Evolutionary conservation across 1,284 basidiomycete genomes (phyloP).

Genomic region (Tremellales sp.): DNA sequence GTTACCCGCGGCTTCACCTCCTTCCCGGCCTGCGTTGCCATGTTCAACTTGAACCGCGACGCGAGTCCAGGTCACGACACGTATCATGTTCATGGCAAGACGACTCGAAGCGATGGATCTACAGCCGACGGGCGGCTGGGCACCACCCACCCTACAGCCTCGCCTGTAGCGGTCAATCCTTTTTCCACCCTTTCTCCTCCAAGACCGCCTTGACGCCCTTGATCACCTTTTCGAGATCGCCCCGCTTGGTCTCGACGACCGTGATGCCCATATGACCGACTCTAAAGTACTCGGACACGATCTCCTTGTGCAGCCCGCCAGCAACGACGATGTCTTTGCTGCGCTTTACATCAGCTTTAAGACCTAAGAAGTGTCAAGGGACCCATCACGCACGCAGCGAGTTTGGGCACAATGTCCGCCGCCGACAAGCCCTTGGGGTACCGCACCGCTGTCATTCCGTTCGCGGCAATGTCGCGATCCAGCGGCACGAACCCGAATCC

Average conservation of each 20-base stretch:
- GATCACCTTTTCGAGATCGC: slow-evolving; percentile 74
- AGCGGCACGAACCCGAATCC: slow-evolving; percentile 70
- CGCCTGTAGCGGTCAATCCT: slow-evolving; percentile 7
- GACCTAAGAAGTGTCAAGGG: neutral
- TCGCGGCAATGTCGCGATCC: slow-evolving; percentile 65
- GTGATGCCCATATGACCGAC: slow-evolving; percentile 83
- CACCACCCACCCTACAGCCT: neutral
- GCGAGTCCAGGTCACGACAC: no score
- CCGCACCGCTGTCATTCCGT: slow-evolving; percentile 84
- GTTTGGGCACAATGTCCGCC: slow-evolving; percentile 65
- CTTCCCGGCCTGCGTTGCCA: no score
- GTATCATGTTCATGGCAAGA: no score
- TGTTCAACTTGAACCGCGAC: no score
- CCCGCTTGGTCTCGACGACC: slow-evolving; percentile 64
- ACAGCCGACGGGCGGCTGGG: neutral
- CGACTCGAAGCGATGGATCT: neutral
- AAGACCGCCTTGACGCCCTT: slow-evolving; percentile 59
- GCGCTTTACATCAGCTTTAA: slow-evolving; percentile 23
- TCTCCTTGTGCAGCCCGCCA: slow-evolving; percentile 79
- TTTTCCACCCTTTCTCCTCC: slow-evolving; percentile 41
- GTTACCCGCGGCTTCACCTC: no score
- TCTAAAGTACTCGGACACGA: slow-evolving; percentile 64
- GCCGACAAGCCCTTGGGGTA: slow-evolving; percentile 73
- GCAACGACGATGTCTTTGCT: slow-evolving; percentile 73
- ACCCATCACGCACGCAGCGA: slow-evolving; percentile 36